These are phyloP conservation scores for Trypethelium eluteriae DNA, from an alignment of 495 filamentous ascomycete genomes.

Conservation along the genomic window DNA sequence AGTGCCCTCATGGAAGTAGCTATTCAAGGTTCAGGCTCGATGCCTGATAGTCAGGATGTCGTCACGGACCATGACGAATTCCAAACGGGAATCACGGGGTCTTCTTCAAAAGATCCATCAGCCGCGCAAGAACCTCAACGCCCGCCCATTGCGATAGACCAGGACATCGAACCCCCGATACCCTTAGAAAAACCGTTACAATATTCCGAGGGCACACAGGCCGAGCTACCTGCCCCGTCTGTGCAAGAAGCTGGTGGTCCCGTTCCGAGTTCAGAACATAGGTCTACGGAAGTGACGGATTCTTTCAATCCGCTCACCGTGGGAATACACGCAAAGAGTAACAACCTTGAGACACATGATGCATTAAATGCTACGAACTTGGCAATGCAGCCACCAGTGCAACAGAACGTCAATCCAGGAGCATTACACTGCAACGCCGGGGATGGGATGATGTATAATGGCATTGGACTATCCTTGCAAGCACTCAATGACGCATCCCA, in stretches of 20 bases:
- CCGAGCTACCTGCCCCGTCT: not conserved
- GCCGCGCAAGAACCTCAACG: not conserved
- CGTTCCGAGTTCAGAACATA: not conserved
- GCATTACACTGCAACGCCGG: not conserved
- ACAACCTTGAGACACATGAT: not conserved
- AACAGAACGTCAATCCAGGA: not conserved
- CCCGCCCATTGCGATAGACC: not conserved
- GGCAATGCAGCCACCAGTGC: not conserved
- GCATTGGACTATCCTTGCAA: not conserved
- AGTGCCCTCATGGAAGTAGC: conserved; percentile 1
- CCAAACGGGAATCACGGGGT: not conserved
- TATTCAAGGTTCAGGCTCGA: not conserved
- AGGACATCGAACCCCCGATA: not conserved
- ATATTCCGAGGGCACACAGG: not conserved
- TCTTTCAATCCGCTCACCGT: not conserved
- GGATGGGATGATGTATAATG: not conserved
- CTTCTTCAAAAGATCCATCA: not conserved
- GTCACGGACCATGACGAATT: not conserved
- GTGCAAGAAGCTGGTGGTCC: not conserved
- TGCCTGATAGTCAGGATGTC: not conserved
- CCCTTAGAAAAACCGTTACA: not conserved
- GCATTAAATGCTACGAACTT: not conserved
- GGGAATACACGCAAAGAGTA: not conserved
- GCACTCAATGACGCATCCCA: not conserved
- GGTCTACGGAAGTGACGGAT: not conserved